Evolutionary conservation across 139 green algal genomes (phyloP), one percentile per base, ranked within the genome.

Genomic region (Marvania coccoides): DNA sequence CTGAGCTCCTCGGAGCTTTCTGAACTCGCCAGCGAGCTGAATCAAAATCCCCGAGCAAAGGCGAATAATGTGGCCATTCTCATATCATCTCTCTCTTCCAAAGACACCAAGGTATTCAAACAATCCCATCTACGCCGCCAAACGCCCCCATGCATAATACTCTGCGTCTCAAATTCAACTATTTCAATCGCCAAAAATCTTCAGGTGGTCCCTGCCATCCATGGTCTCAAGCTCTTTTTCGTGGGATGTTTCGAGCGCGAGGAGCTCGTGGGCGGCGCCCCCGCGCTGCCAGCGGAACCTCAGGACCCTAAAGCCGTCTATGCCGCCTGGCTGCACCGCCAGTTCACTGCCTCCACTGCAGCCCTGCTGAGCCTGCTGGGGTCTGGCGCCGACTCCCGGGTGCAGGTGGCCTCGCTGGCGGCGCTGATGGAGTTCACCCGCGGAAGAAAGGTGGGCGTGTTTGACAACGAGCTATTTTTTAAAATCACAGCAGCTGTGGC

Each of bases 341-440:
- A 73, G 48, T 67, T 69, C 34, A 26, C 19, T 1, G 37, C 57
- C 8, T 78, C 47, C 47, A 26, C 28, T 9, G 45, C 54, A 6
- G 26, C 31, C 6, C 57, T 73, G 33, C 45, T 78, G 57, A 0
- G 19, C 31, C 42, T 64, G 36, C 47, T 73, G 63, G 29, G 40
- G 13, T 8, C 15, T 1, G 8, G n/a, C 8, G 68, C 24, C 8
- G 53, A 45, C 5, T 14, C 24, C 23, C 7, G 24, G 10, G 7
- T 9, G 0, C 69, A 86, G 82, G 62, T 81, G 34, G 58, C 71
- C 3, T 76, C 80, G 6, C 35, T 82, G 19, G 29, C 69, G 31
- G 71, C 76, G 7, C 15, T 88, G 29, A 85, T 92, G 83, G 83
- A 88, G 62, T 65, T 72, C 8, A 77, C 85, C 46, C 47, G 72